A percentile compares a stretch with the other conserved stretches of the same genome.
These are phyloP conservation scores for Simplicillium sp. DNA, from an alignment of 2,329 filamentous ascomycete species.

Conservation along the genomic window DNA sequence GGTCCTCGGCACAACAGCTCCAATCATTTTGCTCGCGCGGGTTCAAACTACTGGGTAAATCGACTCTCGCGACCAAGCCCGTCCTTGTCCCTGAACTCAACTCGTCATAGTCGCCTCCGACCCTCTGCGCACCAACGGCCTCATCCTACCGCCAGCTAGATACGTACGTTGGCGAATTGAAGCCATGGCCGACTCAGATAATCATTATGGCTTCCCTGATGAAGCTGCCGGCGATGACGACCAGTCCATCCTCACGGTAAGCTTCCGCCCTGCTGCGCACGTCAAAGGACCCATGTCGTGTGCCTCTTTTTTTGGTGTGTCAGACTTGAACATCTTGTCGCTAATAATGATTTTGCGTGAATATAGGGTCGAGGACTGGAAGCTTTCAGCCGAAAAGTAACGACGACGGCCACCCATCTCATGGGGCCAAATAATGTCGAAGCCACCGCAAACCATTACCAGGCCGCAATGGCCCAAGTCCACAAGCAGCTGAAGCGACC, in stretches of 20 bases:
- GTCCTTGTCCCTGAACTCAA: too few species aligned
- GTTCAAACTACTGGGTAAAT: too few species aligned
- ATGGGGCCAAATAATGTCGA: slow-evolving; percentile 55
- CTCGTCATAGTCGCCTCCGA: too few species aligned
- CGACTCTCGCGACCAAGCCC: too few species aligned
- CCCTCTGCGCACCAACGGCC: too few species aligned
- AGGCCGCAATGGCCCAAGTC: slow-evolving; percentile 78
- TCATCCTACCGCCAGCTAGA: too few species aligned
- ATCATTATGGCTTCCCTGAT: slow-evolving; percentile 35
- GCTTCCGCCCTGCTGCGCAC: slow-evolving; percentile 6
- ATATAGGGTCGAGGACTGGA: slow-evolving; percentile 75
- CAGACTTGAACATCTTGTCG: slow-evolving; percentile 4
- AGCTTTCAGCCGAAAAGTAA: slow-evolving; percentile 89
- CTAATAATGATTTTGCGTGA: slow-evolving; percentile 10
- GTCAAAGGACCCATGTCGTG: slow-evolving; percentile 15
- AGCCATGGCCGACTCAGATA: slow-evolving; percentile 32
- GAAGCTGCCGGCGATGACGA: slow-evolving; percentile 36
- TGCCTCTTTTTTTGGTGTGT: slow-evolving; percentile 13
- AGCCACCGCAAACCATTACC: slow-evolving; percentile 59
- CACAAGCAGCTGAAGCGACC: slow-evolving; percentile 83
- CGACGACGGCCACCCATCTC: slow-evolving; percentile 83
- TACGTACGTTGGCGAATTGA: neutral
- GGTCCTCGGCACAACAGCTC: too few species aligned
- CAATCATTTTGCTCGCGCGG: too few species aligned
- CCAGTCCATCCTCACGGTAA: slow-evolving; percentile 35